Percentiles rank a stretch among this genome's conserved stretches.
Evolutionary conservation across 2,329 filamentous ascomycete genomes (phyloP).

Genomic region (Ciborinia camelliae): DNA sequence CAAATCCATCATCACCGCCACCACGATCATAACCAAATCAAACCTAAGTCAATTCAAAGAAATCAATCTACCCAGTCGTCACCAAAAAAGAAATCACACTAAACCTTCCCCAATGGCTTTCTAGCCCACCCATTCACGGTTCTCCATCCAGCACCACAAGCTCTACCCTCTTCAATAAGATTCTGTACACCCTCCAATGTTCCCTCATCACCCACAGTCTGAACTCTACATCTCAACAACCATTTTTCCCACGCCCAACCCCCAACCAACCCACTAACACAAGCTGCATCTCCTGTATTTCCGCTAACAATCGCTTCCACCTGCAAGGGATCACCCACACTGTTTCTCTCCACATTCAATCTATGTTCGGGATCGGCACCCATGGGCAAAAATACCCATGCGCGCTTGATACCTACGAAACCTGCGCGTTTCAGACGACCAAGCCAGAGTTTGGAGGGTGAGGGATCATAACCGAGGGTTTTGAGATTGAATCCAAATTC

Average conservation of each 20-base stretch:
- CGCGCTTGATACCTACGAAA: constrained; percentile 76
- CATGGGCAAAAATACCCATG: constrained; percentile 87
- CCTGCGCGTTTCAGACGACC: constrained; percentile 68
- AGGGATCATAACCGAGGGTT: constrained; percentile 84
- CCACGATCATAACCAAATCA: not conserved
- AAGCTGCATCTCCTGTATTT: constrained; percentile 68
- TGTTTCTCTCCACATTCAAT: constrained; percentile 40
- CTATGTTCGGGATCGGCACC: constrained; percentile 51
- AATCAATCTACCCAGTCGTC: not conserved
- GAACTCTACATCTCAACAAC: constrained; percentile 82
- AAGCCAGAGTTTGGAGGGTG: constrained; percentile 78
- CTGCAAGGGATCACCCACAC: constrained; percentile 45
- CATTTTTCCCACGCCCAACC: constrained; percentile 95
- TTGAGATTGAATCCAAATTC: constrained; percentile 91
- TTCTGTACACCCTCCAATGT: constrained; percentile 58
- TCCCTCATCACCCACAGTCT: constrained; percentile 71
- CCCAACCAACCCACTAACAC: constrained; percentile 76
- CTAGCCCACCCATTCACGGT: constrained; percentile 61
- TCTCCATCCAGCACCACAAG: constrained; percentile 57
- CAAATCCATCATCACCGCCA: constrained; percentile 2
- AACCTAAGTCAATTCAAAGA: constrained; percentile 6
- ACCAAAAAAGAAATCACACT: not conserved
- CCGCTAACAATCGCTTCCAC: constrained; percentile 64
- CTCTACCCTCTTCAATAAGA: constrained; percentile 61
- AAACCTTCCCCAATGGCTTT: constrained; percentile 48